phyloP scores from a whole-genome alignment of 1,139 yeast species.

The Saccharomycopsis crataegensis region DNA sequence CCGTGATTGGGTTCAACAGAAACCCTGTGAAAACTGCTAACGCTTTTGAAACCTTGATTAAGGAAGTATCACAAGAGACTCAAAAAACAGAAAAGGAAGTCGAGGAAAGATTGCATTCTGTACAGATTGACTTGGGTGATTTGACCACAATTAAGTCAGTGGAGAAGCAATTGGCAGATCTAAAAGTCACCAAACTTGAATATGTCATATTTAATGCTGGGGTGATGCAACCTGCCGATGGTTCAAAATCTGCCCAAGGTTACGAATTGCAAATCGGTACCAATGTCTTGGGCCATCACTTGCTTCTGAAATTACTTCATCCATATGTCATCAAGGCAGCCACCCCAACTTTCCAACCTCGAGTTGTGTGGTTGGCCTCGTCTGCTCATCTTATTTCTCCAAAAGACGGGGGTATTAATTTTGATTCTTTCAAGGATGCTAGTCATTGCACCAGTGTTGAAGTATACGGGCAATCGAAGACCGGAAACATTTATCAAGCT shows the following conservation, averaged over 20 bases:
- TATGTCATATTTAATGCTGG: conserved; percentile 45
- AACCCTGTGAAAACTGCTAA: conserved; percentile 30
- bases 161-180: not conserved
- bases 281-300: conserved; percentile 43
- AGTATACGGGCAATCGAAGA: conserved; percentile 43
- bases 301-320: conserved; percentile 39
- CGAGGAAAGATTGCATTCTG: not conserved
- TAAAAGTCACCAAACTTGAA: not conserved
- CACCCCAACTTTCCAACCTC: conserved; percentile 22
- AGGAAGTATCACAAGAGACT: conserved; percentile 16
- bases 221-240: conserved; percentile 37
- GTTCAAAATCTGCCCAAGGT: conserved; percentile 35
- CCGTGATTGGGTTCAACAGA: conserved; percentile 37
- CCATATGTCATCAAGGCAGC: conserved; percentile 30
- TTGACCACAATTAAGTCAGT: not conserved
- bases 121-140: not conserved
- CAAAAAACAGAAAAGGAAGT: not conserved
- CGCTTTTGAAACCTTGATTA: conserved; percentile 30
- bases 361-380: conserved; percentile 17
- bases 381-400: conserved; percentile 8
- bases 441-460: conserved; percentile 1
- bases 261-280: conserved; percentile 42
- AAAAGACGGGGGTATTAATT: not conserved
- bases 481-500: conserved; percentile 37
- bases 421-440: not conserved